Evolutionary conservation across 805 yeast genomes (phyloP), one percentile per base, ranked within the genome.

Genomic region (Tetrapisispora iriomotensis): DNA sequence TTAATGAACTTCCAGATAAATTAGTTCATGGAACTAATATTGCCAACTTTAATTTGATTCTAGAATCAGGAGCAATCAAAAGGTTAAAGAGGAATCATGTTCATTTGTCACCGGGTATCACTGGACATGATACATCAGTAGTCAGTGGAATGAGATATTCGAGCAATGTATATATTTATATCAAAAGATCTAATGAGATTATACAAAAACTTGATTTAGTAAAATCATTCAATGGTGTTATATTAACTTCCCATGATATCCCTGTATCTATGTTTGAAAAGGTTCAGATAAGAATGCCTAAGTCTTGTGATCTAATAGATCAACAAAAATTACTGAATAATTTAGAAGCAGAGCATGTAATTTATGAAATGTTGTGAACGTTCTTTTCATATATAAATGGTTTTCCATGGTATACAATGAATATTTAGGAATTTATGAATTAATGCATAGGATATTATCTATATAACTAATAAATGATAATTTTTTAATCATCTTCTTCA

Each of bases 1-100:
- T 31, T 1, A 64, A 58, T 0, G 66, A 70, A 4, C 64, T 75
- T 34, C 92, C 83, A 0, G 29, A 46, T 0, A 54, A 58, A 2
- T 70, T 86, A 3, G 77, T 85, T 15, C 98, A 92, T 58, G 97
- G 97, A 4, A 90, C 97, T 0, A 75, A 67, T 42, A 39, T 43
- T 5, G 54, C 58, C 3, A 75, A 72, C 22, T 62, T 82, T 47
- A 51, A 61, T 1, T 41, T 54, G 17, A 83, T 83, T 4, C 40
- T 70, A n/a, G 38, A 61, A 20, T 48, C 68, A 4, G 76, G 76
- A 0, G 87, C 85, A 0, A 61, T 92, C 19, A 68, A 70, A 13
- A 67, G 61, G 43, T 84, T 87, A 95, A 62, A 58, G 24, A 65
- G 98, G 50, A 80, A 80, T 47, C 97, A 92, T 57, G 75, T 92